Evolutionary conservation across 331 rosid species (phyloP).

Genomic region (Saraca asoca): DNA sequence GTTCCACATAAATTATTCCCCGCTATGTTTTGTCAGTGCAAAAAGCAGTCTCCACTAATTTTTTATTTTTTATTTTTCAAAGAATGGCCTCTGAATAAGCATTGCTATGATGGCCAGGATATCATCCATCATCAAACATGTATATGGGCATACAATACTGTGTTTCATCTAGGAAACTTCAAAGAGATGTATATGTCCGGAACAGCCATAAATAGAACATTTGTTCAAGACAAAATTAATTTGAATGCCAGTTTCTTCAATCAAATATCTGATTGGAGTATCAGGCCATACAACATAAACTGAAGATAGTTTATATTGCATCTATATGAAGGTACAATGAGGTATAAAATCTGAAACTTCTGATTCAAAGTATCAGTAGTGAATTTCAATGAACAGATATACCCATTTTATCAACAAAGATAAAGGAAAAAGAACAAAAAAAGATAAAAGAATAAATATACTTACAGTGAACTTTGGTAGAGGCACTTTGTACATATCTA

Average conservation of each 20-base stretch:
- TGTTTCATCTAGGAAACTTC: too few species aligned
- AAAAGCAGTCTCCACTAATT: too few species aligned
- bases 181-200: too few species aligned
- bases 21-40: too few species aligned
- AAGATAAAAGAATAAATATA: slow-evolving; percentile 11
- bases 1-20: not conserved
- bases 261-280: not conserved
- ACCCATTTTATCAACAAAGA: not conserved
- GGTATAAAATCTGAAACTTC: slow-evolving; percentile 4
- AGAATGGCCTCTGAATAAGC: not conserved
- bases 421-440: not conserved
- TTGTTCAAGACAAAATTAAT: slow-evolving; percentile 1
- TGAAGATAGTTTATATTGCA: not conserved
- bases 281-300: not conserved
- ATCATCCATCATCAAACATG: not conserved
- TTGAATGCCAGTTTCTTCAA: slow-evolving; percentile 11
- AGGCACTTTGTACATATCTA: slow-evolving; percentile 75
- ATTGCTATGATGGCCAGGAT: not conserved
- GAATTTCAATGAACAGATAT: too few species aligned
- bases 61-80: not conserved
- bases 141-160: not conserved
- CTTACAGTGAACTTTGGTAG: slow-evolving; percentile 96
- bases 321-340: slow-evolving; percentile 15
- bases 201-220: not conserved
- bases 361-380: not conserved